phyloP scores from a whole-genome alignment of 306 rosid species.

The Glycine soja region DNA sequence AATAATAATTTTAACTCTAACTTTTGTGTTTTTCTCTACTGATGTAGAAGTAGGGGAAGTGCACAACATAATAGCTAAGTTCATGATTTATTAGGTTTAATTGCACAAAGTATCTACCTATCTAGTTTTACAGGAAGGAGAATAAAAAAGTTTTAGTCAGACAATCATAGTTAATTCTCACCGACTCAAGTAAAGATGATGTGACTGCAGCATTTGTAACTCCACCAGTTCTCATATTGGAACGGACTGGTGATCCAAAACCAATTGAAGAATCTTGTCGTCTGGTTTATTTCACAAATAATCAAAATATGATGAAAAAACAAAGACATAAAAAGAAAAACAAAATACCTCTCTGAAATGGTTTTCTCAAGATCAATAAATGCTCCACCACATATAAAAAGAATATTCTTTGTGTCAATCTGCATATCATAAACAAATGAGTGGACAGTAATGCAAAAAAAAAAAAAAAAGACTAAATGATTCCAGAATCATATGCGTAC shows the following conservation, averaged over 20 bases:
- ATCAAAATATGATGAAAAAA: neutral
- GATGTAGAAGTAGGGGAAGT: neutral
- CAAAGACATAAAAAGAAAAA: neutral
- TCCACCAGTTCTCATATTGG: conserved; percentile 77
- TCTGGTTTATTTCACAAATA: conserved; percentile 54
- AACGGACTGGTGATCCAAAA: conserved; percentile 91
- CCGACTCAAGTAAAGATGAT: conserved; percentile 82
- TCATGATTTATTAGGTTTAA: conserved; percentile 3
- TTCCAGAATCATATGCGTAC: conserved; percentile 33
- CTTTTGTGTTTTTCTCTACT: neutral
- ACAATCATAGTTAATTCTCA: conserved; percentile 53
- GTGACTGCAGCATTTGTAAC: conserved; percentile 68
- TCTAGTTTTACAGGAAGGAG: neutral
- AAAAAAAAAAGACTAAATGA: neutral
- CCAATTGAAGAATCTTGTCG: conserved; percentile 94
- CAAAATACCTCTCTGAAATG: conserved; percentile 79
- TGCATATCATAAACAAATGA: conserved; percentile 49
- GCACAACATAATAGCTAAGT: neutral
- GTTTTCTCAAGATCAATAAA: conserved; percentile 91
- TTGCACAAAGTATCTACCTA: conserved; percentile 31
- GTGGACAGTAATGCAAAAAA: neutral
- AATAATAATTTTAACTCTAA: conserved; percentile 16
- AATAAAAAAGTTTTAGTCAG: neutral
- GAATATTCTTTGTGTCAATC: conserved; percentile 86
- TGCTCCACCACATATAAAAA: conserved; percentile 93